phyloP scores from a whole-genome alignment of 2,329 filamentous ascomycete genomes.

The Aspergillus pseudonomiae region DNA sequence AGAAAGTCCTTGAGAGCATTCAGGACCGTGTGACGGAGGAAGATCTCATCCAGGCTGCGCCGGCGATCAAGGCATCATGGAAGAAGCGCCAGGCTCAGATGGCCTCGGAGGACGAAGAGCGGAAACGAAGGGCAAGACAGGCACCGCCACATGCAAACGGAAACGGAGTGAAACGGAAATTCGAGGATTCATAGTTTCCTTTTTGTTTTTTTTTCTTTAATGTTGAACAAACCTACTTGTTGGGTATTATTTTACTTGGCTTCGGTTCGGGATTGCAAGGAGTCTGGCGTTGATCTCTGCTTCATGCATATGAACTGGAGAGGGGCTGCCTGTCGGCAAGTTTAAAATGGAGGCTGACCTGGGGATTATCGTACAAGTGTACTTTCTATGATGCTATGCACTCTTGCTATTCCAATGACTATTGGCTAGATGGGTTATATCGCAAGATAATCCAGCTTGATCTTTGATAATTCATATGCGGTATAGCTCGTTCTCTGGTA shows the following conservation, averaged over 20 bases:
- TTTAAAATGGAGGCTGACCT: background rate
- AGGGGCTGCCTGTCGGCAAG: background rate
- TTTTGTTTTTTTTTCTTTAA: background rate
- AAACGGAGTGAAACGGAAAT: slow-evolving; percentile 46
- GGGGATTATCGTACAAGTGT: slow-evolving; percentile 6
- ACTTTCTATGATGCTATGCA: slow-evolving; percentile 7
- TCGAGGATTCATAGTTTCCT: slow-evolving; percentile 35
- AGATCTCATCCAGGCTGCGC: slow-evolving; percentile 72
- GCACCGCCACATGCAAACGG: slow-evolving; percentile 33
- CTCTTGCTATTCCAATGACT: background rate
- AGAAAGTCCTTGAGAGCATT: slow-evolving; percentile 88
- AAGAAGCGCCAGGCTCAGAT: slow-evolving; percentile 62
- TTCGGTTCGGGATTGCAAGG: slow-evolving; percentile 9
- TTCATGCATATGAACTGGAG: slow-evolving; percentile 1
- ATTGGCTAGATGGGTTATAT: background rate
- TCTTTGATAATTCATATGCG: background rate
- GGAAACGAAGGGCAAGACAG: slow-evolving; percentile 29
- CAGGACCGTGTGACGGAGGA: slow-evolving; percentile 79
- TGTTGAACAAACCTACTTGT: background rate
- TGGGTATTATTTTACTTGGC: background rate
- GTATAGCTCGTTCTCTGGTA: background rate
- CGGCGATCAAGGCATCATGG: slow-evolving; percentile 76
- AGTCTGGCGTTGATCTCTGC: slow-evolving; percentile 8
- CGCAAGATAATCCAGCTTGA: background rate
- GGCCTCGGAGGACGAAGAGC: slow-evolving; percentile 29